Percentiles rank a stretch among this genome's conserved stretches.
Evolutionary conservation across 1,284 basidiomycete genomes (phyloP).

Genomic region (Cutaneotrichosporon mucoides): DNA sequence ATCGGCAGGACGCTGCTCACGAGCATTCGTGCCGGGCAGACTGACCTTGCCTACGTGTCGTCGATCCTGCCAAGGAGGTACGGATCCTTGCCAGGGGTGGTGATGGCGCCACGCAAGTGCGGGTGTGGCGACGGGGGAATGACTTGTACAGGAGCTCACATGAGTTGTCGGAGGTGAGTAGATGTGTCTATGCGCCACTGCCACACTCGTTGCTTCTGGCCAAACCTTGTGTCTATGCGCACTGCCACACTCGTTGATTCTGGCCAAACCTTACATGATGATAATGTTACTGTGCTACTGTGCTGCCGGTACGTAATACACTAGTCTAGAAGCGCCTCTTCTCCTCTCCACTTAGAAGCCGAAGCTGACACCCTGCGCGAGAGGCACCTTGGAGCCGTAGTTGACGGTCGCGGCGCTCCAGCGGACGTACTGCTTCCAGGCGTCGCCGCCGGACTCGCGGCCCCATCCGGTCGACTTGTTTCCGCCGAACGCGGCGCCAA

Average conservation of each 20-base stretch:
- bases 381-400: slow-evolving; percentile 78
- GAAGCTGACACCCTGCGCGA: slow-evolving; percentile 90
- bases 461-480: slow-evolving; percentile 84
- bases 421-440: slow-evolving; percentile 73
- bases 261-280: slow-evolving; percentile 2
- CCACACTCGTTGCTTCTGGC: too few species aligned
- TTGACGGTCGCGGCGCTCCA: slow-evolving; percentile 73
- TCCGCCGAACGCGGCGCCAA: slow-evolving; percentile 85
- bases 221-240: too few species aligned
- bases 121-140: too few species aligned
- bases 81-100: too few species aligned
- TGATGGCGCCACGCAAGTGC: too few species aligned
- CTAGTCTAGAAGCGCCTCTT: slow-evolving; percentile 1
- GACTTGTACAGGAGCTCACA: too few species aligned
- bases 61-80: too few species aligned
- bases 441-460: slow-evolving; percentile 92
- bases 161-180: too few species aligned
- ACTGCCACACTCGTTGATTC: background rate
- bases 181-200: too few species aligned
- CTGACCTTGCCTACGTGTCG: too few species aligned
- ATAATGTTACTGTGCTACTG: slow-evolving; percentile 5
- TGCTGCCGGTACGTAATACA: slow-evolving; percentile 2
- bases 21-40: too few species aligned
- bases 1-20: too few species aligned
- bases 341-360: slow-evolving; percentile 20